These are phyloP conservation scores for Penicillium frequentans DNA, from an alignment of 2,329 filamentous ascomycete species.

Conservation along the genomic window DNA sequence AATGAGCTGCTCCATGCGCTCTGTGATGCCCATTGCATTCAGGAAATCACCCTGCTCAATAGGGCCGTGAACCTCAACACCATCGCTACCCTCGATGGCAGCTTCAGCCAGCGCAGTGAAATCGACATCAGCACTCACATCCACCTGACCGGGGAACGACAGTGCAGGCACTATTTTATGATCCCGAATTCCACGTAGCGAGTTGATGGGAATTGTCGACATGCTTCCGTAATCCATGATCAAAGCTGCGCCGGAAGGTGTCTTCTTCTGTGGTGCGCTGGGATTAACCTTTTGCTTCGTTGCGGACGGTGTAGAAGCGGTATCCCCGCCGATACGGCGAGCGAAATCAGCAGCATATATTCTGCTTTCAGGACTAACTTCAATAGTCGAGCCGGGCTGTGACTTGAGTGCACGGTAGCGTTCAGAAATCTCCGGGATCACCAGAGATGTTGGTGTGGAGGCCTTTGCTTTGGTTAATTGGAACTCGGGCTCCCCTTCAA, in stretches of 20 bases:
- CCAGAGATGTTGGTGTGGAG: constrained; percentile 77
- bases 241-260: constrained; percentile 80
- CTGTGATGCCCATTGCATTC: constrained; percentile 74
- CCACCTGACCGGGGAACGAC: constrained; percentile 74
- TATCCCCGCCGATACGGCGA: constrained; percentile 70
- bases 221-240: constrained; percentile 91
- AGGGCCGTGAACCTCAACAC: constrained; percentile 89
- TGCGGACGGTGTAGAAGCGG: constrained; percentile 33
- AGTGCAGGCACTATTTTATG: constrained; percentile 81
- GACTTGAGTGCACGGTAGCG: constrained; percentile 76
- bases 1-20: constrained; percentile 70
- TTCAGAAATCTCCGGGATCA: constrained; percentile 77
- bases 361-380: constrained; percentile 85
- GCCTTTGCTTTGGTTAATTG: constrained; percentile 75
- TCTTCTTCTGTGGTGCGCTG: constrained; percentile 53
- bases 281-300: constrained; percentile 21
- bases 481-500: constrained; percentile 70
- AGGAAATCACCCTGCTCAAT: constrained; percentile 83
- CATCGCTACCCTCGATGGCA: constrained; percentile 71
- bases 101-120: constrained; percentile 84
- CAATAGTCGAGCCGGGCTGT: constrained; percentile 70
- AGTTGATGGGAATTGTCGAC: constrained; percentile 79
- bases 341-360: constrained; percentile 82
- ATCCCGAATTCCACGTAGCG: constrained; percentile 79
- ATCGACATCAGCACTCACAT: constrained; percentile 91